phyloP scores from a whole-genome alignment of 345 rosid genomes.

The Populus euphratica region DNA sequence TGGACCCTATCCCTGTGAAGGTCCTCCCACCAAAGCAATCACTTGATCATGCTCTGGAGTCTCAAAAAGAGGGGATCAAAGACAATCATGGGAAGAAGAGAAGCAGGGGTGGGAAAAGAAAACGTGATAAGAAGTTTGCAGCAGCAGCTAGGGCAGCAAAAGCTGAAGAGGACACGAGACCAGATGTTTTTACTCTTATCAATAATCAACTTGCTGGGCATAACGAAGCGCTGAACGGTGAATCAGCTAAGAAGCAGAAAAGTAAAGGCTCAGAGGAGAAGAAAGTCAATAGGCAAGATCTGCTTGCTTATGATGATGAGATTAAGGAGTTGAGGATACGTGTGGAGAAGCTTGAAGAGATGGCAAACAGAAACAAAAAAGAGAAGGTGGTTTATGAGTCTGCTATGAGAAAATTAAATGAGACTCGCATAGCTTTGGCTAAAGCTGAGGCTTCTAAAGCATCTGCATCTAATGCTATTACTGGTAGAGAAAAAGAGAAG shows the following conservation, averaged over 20 bases:
- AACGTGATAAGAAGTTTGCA: slow-evolving; percentile 79
- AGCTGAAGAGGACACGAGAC: slow-evolving; percentile 52
- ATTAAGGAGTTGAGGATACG: slow-evolving; percentile 56
- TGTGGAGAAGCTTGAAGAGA: slow-evolving; percentile 67
- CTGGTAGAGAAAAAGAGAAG: slow-evolving; percentile 77
- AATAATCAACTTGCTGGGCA: slow-evolving; percentile 55
- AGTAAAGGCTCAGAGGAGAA: slow-evolving; percentile 47
- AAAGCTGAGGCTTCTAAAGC: slow-evolving; percentile 66
- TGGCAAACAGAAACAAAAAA: slow-evolving; percentile 71
- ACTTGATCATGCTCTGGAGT: slow-evolving; percentile 64
- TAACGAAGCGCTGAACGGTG: slow-evolving; percentile 33
- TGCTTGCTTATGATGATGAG: slow-evolving; percentile 75
- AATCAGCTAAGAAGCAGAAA: slow-evolving; percentile 39
- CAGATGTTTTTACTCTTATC: slow-evolving; percentile 80
- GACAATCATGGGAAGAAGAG: slow-evolving; percentile 51
- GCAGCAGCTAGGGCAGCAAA: slow-evolving; percentile 60
- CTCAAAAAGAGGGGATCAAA: slow-evolving; percentile 42
- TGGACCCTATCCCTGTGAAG: slow-evolving; percentile 71
- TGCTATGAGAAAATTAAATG: slow-evolving; percentile 65
- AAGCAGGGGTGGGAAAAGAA: slow-evolving; percentile 91
- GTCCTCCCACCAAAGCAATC: slow-evolving; percentile 84
- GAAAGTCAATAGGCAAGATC: slow-evolving; percentile 57
- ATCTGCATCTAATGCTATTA: slow-evolving; percentile 67
- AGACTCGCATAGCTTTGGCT: slow-evolving; percentile 57
- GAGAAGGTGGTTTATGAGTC: slow-evolving; percentile 76